Percentiles rank a stretch among this genome's conserved stretches.
Conservation (phyloP, 2,329 filamentous ascomycete genomes). For the Hypoxylon sp. region DNA sequence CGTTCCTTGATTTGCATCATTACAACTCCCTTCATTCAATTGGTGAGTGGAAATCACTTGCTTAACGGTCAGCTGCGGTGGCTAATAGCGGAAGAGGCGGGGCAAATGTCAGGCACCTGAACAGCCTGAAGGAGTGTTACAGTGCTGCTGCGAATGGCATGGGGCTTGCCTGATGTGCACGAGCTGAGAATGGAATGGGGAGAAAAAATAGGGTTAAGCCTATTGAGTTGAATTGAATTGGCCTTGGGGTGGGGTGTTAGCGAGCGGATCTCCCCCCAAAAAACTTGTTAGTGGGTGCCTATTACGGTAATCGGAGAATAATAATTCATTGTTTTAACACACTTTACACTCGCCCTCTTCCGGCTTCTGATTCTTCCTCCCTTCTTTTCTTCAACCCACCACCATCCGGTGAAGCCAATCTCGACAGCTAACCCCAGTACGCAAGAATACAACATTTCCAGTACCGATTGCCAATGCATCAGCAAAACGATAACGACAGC, state of each 20-base stretch:
- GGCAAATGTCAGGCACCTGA: constrained; percentile 23
- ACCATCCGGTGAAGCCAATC: constrained; percentile 24
- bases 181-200: constrained; percentile 24
- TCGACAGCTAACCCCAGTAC: too few relatives aligned
- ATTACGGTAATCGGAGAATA: constrained; percentile 16
- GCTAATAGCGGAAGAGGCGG: constrained; percentile 25
- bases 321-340: constrained; percentile 14
- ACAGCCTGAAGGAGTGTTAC: constrained; percentile 26
- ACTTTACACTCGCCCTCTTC: too few relatives aligned
- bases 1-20: constrained; percentile 13
- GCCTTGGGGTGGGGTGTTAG: too few relatives aligned
- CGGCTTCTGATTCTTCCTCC: constrained; percentile 8
- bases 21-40: constrained; percentile 8
- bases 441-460: constrained; percentile 1
- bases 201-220: background rate
- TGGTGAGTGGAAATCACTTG: constrained; percentile 5
- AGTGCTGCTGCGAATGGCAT: too few relatives aligned
- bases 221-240: too few relatives aligned
- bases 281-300: constrained; percentile 5
- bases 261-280: too few relatives aligned
- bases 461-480: constrained; percentile 62
- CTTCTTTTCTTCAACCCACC: constrained; percentile 19
- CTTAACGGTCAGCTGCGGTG: constrained; percentile 27
- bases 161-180: constrained; percentile 11
- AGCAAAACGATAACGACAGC: constrained; percentile 55